Evolutionary conservation across 371 early-diverging fungal species (phyloP).

Genomic region (Funneliformis caledonium): DNA sequence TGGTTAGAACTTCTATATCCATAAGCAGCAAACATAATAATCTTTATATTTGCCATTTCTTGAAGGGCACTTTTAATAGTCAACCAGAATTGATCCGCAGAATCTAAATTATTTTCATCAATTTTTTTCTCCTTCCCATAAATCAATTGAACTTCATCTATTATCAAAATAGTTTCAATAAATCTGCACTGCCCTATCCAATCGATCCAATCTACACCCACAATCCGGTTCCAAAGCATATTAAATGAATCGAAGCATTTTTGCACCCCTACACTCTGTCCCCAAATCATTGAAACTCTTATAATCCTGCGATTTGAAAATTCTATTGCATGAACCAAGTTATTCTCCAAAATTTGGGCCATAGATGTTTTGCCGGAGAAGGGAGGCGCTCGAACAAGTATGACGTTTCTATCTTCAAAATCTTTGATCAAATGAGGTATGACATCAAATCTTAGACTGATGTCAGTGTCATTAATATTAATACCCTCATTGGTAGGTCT

Average conservation of each 20-base stretch:
- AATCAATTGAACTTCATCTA: constrained; percentile 22
- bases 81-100: constrained; percentile 33
- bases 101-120: background rate
- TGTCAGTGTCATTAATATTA: background rate
- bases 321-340: constrained; percentile 4
- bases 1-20: constrained; percentile 8
- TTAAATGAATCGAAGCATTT: too few species aligned
- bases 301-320: background rate
- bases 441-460: background rate
- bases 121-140: background rate
- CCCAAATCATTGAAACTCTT: constrained; percentile 15
- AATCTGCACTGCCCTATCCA: background rate
- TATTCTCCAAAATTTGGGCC: background rate
- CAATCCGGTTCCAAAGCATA: background rate
- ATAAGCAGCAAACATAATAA: constrained; percentile 34
- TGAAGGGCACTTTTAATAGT: constrained; percentile 17
- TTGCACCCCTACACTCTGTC: too few species aligned
- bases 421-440: background rate
- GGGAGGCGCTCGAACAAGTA: constrained; percentile 15
- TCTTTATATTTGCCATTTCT: background rate
- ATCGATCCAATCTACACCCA: background rate
- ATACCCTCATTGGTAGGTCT: constrained; percentile 1
- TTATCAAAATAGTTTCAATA: background rate
- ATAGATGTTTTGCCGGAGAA: constrained; percentile 10
- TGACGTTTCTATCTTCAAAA: background rate